Evolutionary conservation across 2,329 filamentous ascomycete species (phyloP).

Genomic region (Stylonectria norvegica): DNA sequence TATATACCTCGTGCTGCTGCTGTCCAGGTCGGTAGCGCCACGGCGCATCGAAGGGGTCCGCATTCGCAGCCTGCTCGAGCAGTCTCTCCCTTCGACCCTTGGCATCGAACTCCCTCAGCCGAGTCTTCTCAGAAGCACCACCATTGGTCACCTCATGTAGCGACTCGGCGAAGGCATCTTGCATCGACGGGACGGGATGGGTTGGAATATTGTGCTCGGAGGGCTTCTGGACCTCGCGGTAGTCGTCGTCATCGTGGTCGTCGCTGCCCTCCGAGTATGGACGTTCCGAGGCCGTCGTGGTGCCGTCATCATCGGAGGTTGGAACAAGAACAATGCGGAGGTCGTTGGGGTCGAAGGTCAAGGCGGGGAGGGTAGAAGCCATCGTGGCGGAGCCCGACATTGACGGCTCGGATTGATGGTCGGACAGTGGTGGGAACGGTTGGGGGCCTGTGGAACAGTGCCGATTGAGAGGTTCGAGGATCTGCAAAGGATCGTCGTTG

Average conservation of each 20-base stretch:
- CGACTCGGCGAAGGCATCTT: constrained; percentile 79
- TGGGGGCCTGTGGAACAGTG: constrained; percentile 7
- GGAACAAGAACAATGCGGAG: constrained; percentile 31
- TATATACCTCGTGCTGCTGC: constrained; percentile 81
- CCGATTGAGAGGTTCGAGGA: constrained; percentile 9
- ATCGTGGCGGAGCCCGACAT: constrained; percentile 27
- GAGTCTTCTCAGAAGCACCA: constrained; percentile 45
- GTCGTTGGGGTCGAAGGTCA: constrained; percentile 27
- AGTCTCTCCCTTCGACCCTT: constrained; percentile 62
- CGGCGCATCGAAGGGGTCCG: constrained; percentile 66
- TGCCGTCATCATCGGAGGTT: constrained; percentile 16
- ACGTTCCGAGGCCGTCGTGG: constrained; percentile 8
- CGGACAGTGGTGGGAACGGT: constrained; percentile 23
- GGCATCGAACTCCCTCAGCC: constrained; percentile 52
- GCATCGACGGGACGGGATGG: constrained; percentile 74
- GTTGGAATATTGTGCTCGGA: constrained; percentile 29
- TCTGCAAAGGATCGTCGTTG: constrained; percentile 15
- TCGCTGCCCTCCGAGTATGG: constrained; percentile 13
- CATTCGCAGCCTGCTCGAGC: constrained; percentile 64
- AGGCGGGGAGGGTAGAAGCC: constrained; percentile 29
- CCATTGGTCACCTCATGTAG: constrained; percentile 66
- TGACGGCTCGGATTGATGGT: constrained; percentile 23
- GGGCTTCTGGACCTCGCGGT: constrained; percentile 9
- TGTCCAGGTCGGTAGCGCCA: constrained; percentile 77
- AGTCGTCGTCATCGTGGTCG: constrained; percentile 9